Evolutionary conservation across 2,329 filamentous ascomycete species (phyloP).

Genomic region (Helotiales sp.): DNA sequence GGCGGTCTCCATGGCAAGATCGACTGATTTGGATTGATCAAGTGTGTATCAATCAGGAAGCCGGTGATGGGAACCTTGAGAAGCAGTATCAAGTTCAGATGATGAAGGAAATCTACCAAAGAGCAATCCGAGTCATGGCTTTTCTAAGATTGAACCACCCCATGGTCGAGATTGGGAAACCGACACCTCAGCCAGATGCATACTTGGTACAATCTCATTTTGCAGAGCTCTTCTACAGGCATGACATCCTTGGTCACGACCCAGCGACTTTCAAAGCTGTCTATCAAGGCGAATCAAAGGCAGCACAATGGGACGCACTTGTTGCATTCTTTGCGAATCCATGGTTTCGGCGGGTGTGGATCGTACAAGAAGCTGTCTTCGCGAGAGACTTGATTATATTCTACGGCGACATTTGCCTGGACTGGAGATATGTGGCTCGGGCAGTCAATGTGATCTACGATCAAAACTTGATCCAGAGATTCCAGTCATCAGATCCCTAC

Average conservation of each 20-base stretch:
- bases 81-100: conserved; percentile 32
- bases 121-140: conserved; percentile 30
- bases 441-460: conserved; percentile 3
- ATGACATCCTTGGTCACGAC: neutral
- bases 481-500: neutral
- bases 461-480: neutral
- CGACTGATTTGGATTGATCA: conserved; percentile 8
- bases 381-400: conserved; percentile 4
- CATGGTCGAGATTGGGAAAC: neutral
- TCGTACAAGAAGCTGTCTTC: conserved; percentile 11
- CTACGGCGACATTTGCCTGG: conserved; percentile 2
- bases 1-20: conserved; percentile 5
- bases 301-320: conserved; percentile 8
- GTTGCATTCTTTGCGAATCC: conserved; percentile 9
- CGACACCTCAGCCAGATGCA: neutral
- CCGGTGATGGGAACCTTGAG: conserved; percentile 27
- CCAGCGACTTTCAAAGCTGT: conserved; percentile 1
- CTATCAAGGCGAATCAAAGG: conserved; percentile 5
- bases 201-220: conserved; percentile 8
- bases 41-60: conserved; percentile 37
- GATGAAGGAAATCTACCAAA: conserved; percentile 36
- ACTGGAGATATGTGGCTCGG: conserved; percentile 5
- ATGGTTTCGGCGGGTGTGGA: conserved; percentile 12
- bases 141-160: conserved; percentile 17
- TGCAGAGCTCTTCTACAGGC: neutral